Percentiles rank a stretch among this genome's conserved stretches.
Conservation (phyloP, 495 filamentous ascomycete species). For the Neurospora sp. region DNA sequence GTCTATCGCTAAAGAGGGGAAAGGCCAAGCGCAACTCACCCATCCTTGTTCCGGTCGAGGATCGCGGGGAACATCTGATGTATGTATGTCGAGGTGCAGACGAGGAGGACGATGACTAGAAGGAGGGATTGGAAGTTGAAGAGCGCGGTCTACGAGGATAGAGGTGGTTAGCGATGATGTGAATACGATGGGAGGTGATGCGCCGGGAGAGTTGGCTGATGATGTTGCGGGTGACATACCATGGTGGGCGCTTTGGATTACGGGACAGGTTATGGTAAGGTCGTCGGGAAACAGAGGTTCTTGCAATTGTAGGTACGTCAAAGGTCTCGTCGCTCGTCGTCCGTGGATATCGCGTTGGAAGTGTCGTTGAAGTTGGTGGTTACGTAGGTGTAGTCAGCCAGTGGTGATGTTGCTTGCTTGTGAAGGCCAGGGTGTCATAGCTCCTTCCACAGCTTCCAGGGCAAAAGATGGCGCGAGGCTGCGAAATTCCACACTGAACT, state of each 20-base stretch:
- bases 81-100: slow-evolving; percentile 89
- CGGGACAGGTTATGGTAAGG: not conserved
- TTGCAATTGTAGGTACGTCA: not conserved
- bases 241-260: not conserved
- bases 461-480: not conserved
- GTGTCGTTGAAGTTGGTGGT: not conserved
- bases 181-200: not conserved
- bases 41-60: slow-evolving; percentile 87
- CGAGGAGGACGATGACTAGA: slow-evolving; percentile 84
- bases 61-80: slow-evolving; percentile 85
- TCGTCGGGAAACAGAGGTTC: not conserved
- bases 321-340: not conserved
- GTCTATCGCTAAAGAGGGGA: not conserved
- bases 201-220: not conserved
- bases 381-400: slow-evolving; percentile 1
- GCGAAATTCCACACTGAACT: not conserved
- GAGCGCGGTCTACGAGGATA: slow-evolving; percentile 62
- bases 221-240: not conserved
- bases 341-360: not conserved
- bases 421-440: slow-evolving; percentile 10
- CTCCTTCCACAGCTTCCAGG: not conserved
- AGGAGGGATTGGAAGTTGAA: slow-evolving; percentile 97
- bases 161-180: not conserved
- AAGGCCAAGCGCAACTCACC: slow-evolving; percentile 38
- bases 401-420: not conserved